These are phyloP conservation scores for Cercospora sesami DNA, from an alignment of 2,329 filamentous ascomycete species.

Conservation along the genomic window DNA sequence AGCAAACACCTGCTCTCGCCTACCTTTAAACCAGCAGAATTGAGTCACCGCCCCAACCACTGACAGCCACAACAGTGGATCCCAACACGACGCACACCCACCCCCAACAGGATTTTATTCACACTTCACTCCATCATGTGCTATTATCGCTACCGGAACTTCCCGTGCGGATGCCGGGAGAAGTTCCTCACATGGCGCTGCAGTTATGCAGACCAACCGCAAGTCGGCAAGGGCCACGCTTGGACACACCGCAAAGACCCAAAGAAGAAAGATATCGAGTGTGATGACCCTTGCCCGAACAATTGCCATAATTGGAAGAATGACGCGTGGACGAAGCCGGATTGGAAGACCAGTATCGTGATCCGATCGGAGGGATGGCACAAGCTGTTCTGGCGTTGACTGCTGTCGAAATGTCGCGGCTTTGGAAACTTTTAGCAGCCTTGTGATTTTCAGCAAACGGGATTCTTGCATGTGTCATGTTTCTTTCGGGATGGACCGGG, in stretches of 20 bases:
- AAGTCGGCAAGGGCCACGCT: conserved; percentile 12
- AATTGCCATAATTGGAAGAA: conserved; percentile 7
- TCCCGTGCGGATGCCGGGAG: conserved; percentile 17
- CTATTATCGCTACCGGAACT: conserved; percentile 17
- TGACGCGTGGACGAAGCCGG: conserved; percentile 9
- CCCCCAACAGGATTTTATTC: background rate
- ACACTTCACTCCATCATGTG: conserved; percentile 13
- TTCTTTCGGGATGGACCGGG: background rate
- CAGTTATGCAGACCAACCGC: conserved; percentile 9
- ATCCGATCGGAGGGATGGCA: conserved; percentile 4
- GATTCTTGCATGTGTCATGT: background rate
- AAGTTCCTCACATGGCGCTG: conserved; percentile 14
- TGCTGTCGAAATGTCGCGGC: no score
- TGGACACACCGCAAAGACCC: conserved; percentile 10
- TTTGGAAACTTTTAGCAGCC: background rate
- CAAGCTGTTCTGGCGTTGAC: conserved; percentile 9
- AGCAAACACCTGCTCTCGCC: background rate
- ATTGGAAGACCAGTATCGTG: conserved; percentile 15
- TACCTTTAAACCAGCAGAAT: background rate
- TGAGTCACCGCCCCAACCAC: background rate
- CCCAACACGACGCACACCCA: conserved; percentile 8
- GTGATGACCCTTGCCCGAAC: background rate
- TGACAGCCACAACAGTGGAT: background rate
- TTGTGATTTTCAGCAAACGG: background rate
- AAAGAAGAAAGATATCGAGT: conserved; percentile 2